These are phyloP conservation scores for Tetrapisispora taiwanensis DNA, from an alignment of 805 yeast species.

Conservation along the genomic window DNA sequence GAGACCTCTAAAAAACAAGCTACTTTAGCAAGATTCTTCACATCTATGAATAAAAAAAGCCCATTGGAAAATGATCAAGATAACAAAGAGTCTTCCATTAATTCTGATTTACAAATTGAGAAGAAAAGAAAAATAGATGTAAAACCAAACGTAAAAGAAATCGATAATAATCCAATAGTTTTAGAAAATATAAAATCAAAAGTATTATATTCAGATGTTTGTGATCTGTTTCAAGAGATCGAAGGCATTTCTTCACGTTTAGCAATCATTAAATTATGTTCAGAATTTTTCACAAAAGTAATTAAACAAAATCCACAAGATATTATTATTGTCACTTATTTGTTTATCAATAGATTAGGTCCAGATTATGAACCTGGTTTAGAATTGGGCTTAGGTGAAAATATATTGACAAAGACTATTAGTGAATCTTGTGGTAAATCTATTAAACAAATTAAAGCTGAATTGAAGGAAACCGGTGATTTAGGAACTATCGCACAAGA, in stretches of 20 bases:
- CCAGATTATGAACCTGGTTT: conserved; percentile 89
- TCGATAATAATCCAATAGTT: not conserved
- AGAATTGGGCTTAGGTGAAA: conserved; percentile 90
- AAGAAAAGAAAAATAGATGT: not conserved
- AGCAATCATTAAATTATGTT: conserved; percentile 65
- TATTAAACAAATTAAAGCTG: conserved; percentile 55
- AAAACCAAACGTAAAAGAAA: not conserved
- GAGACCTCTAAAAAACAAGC: conserved; percentile 17
- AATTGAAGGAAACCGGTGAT: conserved; percentile 76
- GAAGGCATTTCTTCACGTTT: conserved; percentile 77
- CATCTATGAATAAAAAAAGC: conserved; percentile 5
- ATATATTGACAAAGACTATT: conserved; percentile 75
- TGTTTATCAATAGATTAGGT: conserved; percentile 80
- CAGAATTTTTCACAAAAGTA: conserved; percentile 61
- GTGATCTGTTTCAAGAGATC: conserved; percentile 62
- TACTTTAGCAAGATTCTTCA: conserved; percentile 26
- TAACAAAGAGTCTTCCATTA: not conserved
- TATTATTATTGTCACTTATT: conserved; percentile 63
- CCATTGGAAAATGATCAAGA: not conserved
- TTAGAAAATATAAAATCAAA: conserved; percentile 4
- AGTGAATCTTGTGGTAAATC: conserved; percentile 85
- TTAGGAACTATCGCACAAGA: conserved; percentile 80
- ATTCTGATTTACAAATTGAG: not conserved
- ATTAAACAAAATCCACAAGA: conserved; percentile 44
- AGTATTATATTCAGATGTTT: conserved; percentile 32